Percentiles rank a stretch among this genome's conserved stretches.
Conservation (phyloP, 2,329 filamentous ascomycete species). For the Penicillium sp. region DNA sequence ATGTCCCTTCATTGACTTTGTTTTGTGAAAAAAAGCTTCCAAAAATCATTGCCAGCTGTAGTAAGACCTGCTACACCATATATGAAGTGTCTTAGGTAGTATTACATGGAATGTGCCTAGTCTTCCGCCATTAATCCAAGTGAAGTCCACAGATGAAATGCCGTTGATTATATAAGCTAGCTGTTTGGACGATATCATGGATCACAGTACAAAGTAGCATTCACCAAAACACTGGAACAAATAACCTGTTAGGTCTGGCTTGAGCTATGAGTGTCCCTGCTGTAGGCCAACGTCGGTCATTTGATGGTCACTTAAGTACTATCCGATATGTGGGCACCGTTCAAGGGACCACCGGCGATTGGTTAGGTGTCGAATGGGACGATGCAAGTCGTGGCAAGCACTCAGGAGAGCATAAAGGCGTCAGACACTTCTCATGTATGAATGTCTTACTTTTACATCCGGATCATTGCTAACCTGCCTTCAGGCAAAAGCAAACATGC, state of each 20-base stretch:
- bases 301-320: conserved; percentile 74
- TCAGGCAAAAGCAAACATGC: conserved; percentile 61
- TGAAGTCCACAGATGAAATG: conserved; percentile 3
- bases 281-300: conserved; percentile 76
- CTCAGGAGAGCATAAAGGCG: conserved; percentile 75
- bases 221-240: neutral
- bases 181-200: conserved; percentile 1
- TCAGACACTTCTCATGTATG: conserved; percentile 79
- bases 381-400: conserved; percentile 84
- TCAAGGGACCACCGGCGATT: conserved; percentile 71
- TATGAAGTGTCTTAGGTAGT: neutral
- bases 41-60: neutral
- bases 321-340: conserved; percentile 80
- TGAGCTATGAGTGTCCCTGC: conserved; percentile 8
- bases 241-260: neutral
- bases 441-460: neutral
- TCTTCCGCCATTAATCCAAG: neutral
- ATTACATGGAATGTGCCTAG: neutral
- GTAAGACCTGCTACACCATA: too few relatives aligned
- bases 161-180: conserved; percentile 29
- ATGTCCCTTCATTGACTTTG: neutral
- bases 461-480: conserved; percentile 18
- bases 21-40: too few relatives aligned
- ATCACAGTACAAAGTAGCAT: conserved; percentile 1
- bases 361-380: conserved; percentile 98